A percentile compares a stretch with the other conserved stretches of the same genome.
Conservation (phyloP, 768 basidiomycete genomes). For the Suillus weaverae region DNA sequence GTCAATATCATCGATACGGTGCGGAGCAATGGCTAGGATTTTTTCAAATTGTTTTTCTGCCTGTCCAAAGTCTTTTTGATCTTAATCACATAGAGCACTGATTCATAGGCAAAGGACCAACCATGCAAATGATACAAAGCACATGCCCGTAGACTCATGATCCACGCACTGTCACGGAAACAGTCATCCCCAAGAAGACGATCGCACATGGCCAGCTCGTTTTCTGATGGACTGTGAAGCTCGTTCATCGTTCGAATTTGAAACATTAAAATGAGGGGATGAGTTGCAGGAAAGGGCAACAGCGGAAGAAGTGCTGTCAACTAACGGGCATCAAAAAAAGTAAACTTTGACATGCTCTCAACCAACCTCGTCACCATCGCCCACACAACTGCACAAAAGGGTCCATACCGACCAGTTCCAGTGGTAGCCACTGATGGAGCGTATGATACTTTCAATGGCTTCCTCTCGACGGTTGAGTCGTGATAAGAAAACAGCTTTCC, state of each 20-base stretch:
- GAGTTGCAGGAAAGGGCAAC: slow-evolving; percentile 49
- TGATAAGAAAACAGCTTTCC: slow-evolving; percentile 81
- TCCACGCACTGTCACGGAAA: slow-evolving; percentile 82
- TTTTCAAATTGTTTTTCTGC: slow-evolving; percentile 85
- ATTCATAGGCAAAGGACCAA: slow-evolving; percentile 27
- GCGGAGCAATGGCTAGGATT: slow-evolving; percentile 79
- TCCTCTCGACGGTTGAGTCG: slow-evolving; percentile 79
- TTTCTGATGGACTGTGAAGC: slow-evolving; percentile 85
- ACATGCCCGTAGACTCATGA: slow-evolving; percentile 84
- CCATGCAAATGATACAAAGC: slow-evolving; percentile 91
- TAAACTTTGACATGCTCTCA: not conserved
- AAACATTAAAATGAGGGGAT: slow-evolving; percentile 68
- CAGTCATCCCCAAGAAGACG: slow-evolving; percentile 66
- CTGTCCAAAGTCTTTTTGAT: slow-evolving; percentile 72
- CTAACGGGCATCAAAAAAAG: slow-evolving; percentile 24
- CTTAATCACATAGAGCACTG: slow-evolving; percentile 6
- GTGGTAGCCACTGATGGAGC: slow-evolving; percentile 74
- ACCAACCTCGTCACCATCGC: slow-evolving; percentile 82
- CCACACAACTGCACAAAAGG: slow-evolving; percentile 74
- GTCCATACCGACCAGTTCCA: slow-evolving; percentile 98
- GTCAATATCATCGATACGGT: slow-evolving; percentile 92
- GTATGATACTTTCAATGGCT: slow-evolving; percentile 77
- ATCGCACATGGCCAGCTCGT: slow-evolving; percentile 79
- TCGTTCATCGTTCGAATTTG: slow-evolving; percentile 89
- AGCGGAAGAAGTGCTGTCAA: slow-evolving; percentile 44